Base-by-base conservation (phyloP, 1,139 yeast genomes). In the Geotrichum restrictum region DNA sequence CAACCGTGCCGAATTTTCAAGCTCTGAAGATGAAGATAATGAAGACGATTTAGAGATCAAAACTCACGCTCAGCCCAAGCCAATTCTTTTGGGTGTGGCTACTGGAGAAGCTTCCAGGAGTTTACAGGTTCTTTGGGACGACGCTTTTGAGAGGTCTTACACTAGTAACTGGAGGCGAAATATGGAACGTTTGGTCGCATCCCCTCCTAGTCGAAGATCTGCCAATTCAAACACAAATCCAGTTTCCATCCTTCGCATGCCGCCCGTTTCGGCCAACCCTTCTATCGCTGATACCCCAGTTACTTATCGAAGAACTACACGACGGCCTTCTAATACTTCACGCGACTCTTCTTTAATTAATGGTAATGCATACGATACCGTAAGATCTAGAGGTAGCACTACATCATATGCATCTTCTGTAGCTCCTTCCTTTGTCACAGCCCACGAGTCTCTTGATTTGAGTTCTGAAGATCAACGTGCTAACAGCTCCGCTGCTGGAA, bases 361-460 rank as follows among this genome's bases (percentile, higher is more conserved):
- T 22, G 18, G 10, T 14, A 21, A 24, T 10, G 38, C 22, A 14
- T 43, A 43, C 29, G 37, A 43, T 6, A 43, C 38, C 4, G 29
- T 24, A n/a, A 16, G 47, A 32, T 43, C 47, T 14, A 43, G 47
- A 22, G 47, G 39, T 13, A 43, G 47, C 29, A 43, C 39, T 7
- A 18, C 47, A 2, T 44, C 52, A 19, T 14, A 11, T 3, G 19
- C 45, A 3, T 49, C 52, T 3, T 49, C 41, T 32, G 41, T 43
- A 7, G 41, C 52, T 2, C 51, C 42, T 3, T 49, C 52, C 3
- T 49, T 44, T 45, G 52, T 49, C 7, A 49, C 52, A 11, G 52
- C 52, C n/a, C 45, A 39, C 21, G 49, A 40, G 19, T 45, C 52
- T 8, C 24, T 43, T 10, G 45, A 42, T 8, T 42, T 18, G 4